Base-by-base conservation (phyloP, 306 rosid genomes). In the Quillaja saponaria region DNA sequence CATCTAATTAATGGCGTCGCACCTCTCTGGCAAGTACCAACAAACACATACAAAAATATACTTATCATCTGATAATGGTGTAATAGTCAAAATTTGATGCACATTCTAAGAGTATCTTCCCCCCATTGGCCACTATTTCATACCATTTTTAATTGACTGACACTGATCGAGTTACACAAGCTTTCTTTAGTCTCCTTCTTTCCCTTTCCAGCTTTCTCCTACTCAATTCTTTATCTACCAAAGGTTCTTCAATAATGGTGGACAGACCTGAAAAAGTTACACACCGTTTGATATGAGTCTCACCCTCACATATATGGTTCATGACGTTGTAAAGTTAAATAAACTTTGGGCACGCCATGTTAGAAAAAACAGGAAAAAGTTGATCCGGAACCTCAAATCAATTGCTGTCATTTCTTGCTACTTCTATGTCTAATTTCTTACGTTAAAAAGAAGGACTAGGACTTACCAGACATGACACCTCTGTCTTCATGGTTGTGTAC, bases 201-300 rank as follows among this genome's bases (percentile, higher is more conserved):
- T 56, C 61, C 66, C 81, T 80, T 71, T 87, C 84, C 73, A 55
- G 60, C 75, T 70, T 85, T 69, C 83, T 76, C 71, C 76, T 67
- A 21, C 54, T 60, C 48, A 33, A 65, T 59, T 78, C 87, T 65
- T 74, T 80, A 37, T 15, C 59, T 28, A 35, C 9, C 51, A 78
- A 74, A 61, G 78, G 82, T 20, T 87, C 83, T 74, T 78, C 85
- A 16, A 63, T 64, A 59, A 82, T 80, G 78, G 85, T 78, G 67
- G 81, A 70, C 57, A 82, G 70, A 14, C 84, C 88, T 87, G 82
- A 61, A 77, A 85, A 76, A 51, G 25, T 38, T 21, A 49, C 53
- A n/a, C 53, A 41, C 16, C 62, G n/a, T n/a, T n/a, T n/a, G n/a
- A 64, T 63, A 74, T 58, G 58, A 67, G 28, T 69, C 39, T 55